These are phyloP conservation scores for Canna indica DNA, from an alignment of 176 grass and related monocot genomes.

Conservation along the genomic window DNA sequence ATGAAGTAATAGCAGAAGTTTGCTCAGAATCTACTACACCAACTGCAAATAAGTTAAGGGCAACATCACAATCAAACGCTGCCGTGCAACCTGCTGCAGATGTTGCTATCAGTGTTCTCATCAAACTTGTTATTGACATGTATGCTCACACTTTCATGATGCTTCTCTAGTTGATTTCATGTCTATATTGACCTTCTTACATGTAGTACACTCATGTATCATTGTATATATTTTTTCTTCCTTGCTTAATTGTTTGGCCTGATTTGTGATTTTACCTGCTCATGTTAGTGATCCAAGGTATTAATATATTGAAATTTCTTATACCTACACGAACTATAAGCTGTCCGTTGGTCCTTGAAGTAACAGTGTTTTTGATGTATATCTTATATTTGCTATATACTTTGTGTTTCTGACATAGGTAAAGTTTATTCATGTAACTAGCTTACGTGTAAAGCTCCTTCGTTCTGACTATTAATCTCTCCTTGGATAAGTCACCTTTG, in stretches of 20 bases:
- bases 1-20: conserved; percentile 94
- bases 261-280: not conserved
- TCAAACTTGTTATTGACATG: conserved; percentile 99
- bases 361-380: no score
- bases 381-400: no score
- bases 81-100: conserved; percentile 68
- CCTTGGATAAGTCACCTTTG: no score
- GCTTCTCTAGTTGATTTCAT: not conserved
- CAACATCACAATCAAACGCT: conserved; percentile 51
- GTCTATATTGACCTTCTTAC: not conserved
- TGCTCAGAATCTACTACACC: conserved; percentile 55
- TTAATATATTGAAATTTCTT: no score
- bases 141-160: conserved; percentile 33
- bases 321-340: not conserved
- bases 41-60: conserved; percentile 44
- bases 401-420: not conserved
- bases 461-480: no score
- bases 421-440: no score
- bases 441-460: no score
- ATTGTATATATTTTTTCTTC: conserved; percentile 1
- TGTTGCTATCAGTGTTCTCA: conserved; percentile 93
- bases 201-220: conserved; percentile 9
- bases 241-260: not conserved
- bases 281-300: not conserved
- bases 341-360: not conserved